Evolutionary conservation across 345 rosid genomes (phyloP), one percentile per base, ranked within the genome.

Genomic region (Aethionema arabicum): DNA sequence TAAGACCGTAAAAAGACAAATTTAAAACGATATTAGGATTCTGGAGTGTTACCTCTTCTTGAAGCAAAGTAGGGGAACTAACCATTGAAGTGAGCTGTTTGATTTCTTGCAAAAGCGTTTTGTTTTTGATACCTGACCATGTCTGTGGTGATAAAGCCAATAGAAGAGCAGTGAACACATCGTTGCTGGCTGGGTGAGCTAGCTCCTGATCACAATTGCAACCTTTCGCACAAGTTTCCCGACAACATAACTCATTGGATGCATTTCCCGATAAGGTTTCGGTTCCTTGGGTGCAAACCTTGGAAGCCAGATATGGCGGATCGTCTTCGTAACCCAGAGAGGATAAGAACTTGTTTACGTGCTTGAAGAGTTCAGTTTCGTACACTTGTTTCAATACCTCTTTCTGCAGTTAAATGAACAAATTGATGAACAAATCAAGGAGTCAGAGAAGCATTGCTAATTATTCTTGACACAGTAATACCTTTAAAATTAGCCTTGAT

Each of bases 91-190:
- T 78, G 65, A 90, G 95, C 63, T 71, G 56, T 38, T 35, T 6
- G n/a, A 85, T 76, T 69, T 85, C 80, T 72, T 47, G 66, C 52
- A 71, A 32, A 63, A 90, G 96, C 59, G 80, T 70, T 68, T 70
- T 75, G 37, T 84, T 84, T 74, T 73, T 79, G 59, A 93, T 84
- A 27, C 85, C 82, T 57, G 69, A 72, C 97, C 96, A 90, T 27
- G 95, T 85, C 42, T 80, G 76, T 11, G 79, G 78, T 42, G 97
- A 96, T 76, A 93, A 74, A n/a, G 99, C 90, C 57, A 93, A 59
- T n/a, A 90, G 27, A 57, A 93, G 95, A 41, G 80, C 85, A 9
- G 97, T 87, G 65, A 93, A 68, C 62, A 82, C 83, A 76, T 85
- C 89, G 49, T 74, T 75, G 43, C 79, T 78, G 6, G 82, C 75